Base-by-base conservation (phyloP, 1,284 basidiomycete species). In the Golubevia sp. region DNA sequence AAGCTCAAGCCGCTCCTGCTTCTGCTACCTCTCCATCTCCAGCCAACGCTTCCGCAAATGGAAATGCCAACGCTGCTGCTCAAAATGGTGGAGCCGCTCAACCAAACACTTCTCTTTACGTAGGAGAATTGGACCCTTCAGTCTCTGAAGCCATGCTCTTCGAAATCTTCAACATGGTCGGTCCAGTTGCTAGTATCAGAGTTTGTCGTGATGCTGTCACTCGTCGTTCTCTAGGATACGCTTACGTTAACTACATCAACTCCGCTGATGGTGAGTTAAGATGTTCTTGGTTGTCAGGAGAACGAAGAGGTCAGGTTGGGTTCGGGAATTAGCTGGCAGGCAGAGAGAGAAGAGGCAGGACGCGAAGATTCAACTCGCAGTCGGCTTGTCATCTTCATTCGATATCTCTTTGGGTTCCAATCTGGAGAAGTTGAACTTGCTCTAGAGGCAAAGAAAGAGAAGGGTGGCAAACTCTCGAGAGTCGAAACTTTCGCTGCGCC, bases 161-260 rank as follows among this genome's bases (percentile, higher is more conserved):
- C 84, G 97, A 99, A 88, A 99, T 99, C 85, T 99, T 99, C 89
- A 97, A 96, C 86, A 97, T 99, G 93, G 94, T 99, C 86, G 97
- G 97, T 64, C 95, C 96, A 63, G 97, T 99, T 72, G 94, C 94
- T 67, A 95, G 93, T 85, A 99, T 99, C 85, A 94, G 96, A 87
- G 97, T 99, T 81, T 99, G 97, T 87, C 94, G 97, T 85, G 97
- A 99, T 87, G 96, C 97, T 74, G 96, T 99, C 77, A 99, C 97
- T 72, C 93, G 97, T 86, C 95, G 97, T 81, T 99, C 97, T 64
- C 91, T 99, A 84, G 97, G 97, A 68, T 99, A 99, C 88, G 97
- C 97, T 69, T 99, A 99, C 86, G 96, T 99, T 85, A 99, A 99
- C 88, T 99, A 97, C 86, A 89, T 99, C 85, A 98, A 98, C 85